phyloP scores from a whole-genome alignment of 176 grass and related monocot genomes.

The Triticum aestivum region DNA sequence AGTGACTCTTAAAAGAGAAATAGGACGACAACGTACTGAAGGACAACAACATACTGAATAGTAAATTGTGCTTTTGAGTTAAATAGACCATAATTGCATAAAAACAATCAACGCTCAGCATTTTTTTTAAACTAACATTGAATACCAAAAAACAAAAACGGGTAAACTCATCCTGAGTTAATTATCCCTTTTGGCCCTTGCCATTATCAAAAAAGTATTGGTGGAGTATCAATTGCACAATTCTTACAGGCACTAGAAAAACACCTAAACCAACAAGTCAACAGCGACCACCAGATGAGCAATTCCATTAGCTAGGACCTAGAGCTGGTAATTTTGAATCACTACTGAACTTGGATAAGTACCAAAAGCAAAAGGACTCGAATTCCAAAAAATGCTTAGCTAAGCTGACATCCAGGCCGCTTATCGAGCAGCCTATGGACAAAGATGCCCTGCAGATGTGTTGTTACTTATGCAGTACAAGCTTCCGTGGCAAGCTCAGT shows the following conservation, averaged over 20 bases:
- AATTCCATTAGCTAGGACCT: background rate
- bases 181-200: background rate
- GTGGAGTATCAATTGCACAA: background rate
- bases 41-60: background rate
- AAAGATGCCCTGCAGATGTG: background rate
- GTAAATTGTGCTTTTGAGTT: background rate
- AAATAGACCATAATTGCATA: background rate
- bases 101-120: background rate
- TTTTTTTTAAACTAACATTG: background rate
- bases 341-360: background rate
- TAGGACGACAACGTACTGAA: background rate
- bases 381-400: background rate
- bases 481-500: background rate
- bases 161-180: background rate
- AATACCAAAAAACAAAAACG: background rate
- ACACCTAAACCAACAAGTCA: background rate
- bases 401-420: background rate
- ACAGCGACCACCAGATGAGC: background rate
- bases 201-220: background rate
- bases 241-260: background rate
- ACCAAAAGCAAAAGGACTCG: background rate
- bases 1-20: constrained; percentile 13
- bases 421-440: background rate
- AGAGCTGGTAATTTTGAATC: background rate
- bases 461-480: background rate